phyloP scores from a whole-genome alignment of 306 rosid species.

The Castanea mollissima region DNA sequence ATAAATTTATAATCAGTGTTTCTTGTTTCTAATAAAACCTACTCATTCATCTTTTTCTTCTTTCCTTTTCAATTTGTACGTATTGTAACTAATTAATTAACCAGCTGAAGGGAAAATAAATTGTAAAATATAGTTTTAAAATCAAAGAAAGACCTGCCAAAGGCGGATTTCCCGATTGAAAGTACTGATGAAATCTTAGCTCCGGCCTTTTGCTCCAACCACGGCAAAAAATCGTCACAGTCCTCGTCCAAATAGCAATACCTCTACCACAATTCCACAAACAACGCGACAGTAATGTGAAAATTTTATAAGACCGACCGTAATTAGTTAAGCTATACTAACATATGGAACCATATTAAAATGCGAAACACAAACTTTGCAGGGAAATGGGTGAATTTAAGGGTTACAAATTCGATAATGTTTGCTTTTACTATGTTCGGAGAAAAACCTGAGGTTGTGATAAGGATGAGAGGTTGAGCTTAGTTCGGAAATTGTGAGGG shows the following conservation, averaged over 20 bases:
- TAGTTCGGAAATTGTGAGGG: constrained; percentile 23
- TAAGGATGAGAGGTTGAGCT: constrained; percentile 25
- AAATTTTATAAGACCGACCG: neutral
- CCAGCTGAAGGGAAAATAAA: neutral
- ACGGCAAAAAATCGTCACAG: constrained; percentile 49
- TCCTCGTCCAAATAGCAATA: constrained; percentile 19
- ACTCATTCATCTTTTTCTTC: too few relatives aligned
- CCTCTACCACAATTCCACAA: constrained; percentile 7
- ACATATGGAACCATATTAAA: too few relatives aligned
- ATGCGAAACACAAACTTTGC: neutral
- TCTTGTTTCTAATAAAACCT: too few relatives aligned
- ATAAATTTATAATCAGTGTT: too few relatives aligned
- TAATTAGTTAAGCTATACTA: neutral
- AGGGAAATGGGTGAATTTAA: neutral
- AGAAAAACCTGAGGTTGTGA: constrained; percentile 36
- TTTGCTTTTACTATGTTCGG: neutral
- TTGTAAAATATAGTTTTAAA: neutral
- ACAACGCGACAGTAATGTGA: neutral
- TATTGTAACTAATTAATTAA: too few relatives aligned
- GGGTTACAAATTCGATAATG: neutral
- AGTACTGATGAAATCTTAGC: constrained; percentile 51
- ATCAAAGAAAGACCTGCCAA: constrained; percentile 42
- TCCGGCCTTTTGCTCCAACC: constrained; percentile 67
- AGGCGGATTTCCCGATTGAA: constrained; percentile 49
- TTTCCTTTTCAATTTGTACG: neutral